phyloP scores from a whole-genome alignment of 1,139 yeast genomes.

The Protomyces inouyei region DNA sequence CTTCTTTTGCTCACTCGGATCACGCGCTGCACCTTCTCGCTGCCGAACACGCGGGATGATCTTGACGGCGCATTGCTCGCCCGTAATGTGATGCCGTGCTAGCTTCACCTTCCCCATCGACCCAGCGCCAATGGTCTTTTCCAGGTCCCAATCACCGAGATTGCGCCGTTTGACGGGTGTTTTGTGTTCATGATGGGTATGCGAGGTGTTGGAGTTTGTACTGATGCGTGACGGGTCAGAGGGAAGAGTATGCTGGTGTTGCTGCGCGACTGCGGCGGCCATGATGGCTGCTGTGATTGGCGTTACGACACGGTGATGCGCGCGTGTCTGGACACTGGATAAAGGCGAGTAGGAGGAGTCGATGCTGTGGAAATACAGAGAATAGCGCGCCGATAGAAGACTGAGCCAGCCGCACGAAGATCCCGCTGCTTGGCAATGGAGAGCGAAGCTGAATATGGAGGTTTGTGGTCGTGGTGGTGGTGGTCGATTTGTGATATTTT shows the following conservation, averaged over 20 bases:
- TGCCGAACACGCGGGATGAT: conserved; percentile 39
- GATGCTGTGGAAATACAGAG: too few species aligned
- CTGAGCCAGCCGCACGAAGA: too few species aligned
- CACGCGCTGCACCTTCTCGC: conserved; percentile 4
- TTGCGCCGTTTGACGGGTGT: conserved; percentile 24
- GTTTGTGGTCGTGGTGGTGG: too few species aligned
- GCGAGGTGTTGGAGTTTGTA: not conserved
- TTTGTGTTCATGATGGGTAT: conserved; percentile 1
- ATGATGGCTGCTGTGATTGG: not conserved
- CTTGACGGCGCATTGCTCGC: conserved; percentile 53
- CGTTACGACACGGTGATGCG: not conserved
- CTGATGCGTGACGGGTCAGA: not conserved
- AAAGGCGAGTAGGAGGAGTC: too few species aligned
- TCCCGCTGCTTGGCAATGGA: too few species aligned
- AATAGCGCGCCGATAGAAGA: too few species aligned
- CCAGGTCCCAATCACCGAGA: conserved; percentile 93
- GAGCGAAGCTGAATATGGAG: too few species aligned
- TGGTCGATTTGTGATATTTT: too few species aligned
- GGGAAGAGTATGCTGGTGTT: not conserved
- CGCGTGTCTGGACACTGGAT: too few species aligned
- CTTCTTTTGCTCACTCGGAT: conserved; percentile 51
- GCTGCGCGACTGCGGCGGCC: not conserved
- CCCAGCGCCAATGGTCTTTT: conserved; percentile 95
- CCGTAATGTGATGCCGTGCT: conserved; percentile 76
- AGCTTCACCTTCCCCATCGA: conserved; percentile 98